phyloP scores from a whole-genome alignment of 2,329 filamentous ascomycete genomes.

The Calonectria pauciramosa region DNA sequence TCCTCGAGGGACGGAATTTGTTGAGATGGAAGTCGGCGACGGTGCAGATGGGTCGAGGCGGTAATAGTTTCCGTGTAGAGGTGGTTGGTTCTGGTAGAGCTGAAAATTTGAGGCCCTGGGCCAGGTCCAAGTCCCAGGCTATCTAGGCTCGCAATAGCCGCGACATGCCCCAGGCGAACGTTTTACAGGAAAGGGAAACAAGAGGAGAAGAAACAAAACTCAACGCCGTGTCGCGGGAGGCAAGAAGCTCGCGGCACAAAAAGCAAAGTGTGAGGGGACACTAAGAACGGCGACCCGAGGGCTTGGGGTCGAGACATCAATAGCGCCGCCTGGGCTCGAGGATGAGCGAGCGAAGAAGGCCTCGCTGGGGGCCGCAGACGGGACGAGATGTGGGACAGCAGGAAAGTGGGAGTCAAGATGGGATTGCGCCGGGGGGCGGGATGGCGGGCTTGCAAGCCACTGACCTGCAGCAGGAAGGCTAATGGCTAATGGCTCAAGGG shows the following conservation, averaged over 20 bases:
- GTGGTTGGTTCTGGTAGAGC: background rate
- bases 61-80: background rate
- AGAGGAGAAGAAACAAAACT: background rate
- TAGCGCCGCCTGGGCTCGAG: slow-evolving; percentile 1
- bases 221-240: background rate
- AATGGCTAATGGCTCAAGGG: slow-evolving; percentile 25
- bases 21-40: background rate
- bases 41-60: background rate
- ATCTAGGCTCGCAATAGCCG: background rate
- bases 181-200: background rate
- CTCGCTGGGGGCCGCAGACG: background rate
- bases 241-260: slow-evolving; percentile 9
- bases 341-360: background rate
- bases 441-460: slow-evolving; percentile 21
- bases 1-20: slow-evolving; percentile 28
- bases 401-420: slow-evolving; percentile 20
- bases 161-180: background rate
- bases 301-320: slow-evolving; percentile 5
- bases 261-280: slow-evolving; percentile 5
- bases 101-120: background rate
- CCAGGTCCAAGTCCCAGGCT: background rate
- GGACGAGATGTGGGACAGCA: background rate
- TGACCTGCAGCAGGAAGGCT: slow-evolving; percentile 16
- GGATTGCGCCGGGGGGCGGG: slow-evolving; percentile 15
- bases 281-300: slow-evolving; percentile 15